Evolutionary conservation across 139 green algal species (phyloP), one percentile per base, ranked within the genome.

Genomic region (Pedinophyceae sp.): DNA sequence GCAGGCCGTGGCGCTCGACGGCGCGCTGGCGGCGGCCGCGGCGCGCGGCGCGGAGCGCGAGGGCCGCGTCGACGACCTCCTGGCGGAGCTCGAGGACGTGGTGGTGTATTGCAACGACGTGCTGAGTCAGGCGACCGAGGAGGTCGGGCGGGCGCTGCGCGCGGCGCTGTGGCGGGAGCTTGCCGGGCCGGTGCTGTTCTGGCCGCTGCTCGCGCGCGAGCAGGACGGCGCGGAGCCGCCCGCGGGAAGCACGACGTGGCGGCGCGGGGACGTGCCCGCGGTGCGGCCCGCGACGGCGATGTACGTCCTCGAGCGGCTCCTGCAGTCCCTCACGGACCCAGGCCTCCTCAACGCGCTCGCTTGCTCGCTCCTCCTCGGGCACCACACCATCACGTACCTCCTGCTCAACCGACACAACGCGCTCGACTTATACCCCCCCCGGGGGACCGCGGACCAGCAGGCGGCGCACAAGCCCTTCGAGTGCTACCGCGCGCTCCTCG

Each of bases 71-170:
- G 50, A 63, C 55, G 80, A 68, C 0, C 67, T 75, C 29, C 67
- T 96, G 27, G 82, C 82, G 1, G 88, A 95, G 65, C 69, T 94
- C 13, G 87, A 93, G 61, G 89, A 96, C 62, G 63, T 95, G 50
- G 53, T 97, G 6, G 86, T 78, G 18, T 97, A 95, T 70, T 82
- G 72, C 66, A 89, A 83, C 47, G 89, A 97, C 67, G 74, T 96
- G 25, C 72, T 94, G 13, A 50, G 48, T 53, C 22, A 16, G 22
- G 18, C 16, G 22, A 38, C 10, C 22, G 18, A 30, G 22, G n/a
- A 6, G 13, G 15, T 19, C 22, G 64, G 60, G 29, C 34, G 53
- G 22, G 18, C 38, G 2, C 48, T 80, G 50, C 58, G 80, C 4
- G 48, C 75, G 48, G 57, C 59, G 52, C 61, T 92, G 7, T 89